phyloP scores from a whole-genome alignment of 2,329 filamentous ascomycete genomes.

The Apiospora sp. region DNA sequence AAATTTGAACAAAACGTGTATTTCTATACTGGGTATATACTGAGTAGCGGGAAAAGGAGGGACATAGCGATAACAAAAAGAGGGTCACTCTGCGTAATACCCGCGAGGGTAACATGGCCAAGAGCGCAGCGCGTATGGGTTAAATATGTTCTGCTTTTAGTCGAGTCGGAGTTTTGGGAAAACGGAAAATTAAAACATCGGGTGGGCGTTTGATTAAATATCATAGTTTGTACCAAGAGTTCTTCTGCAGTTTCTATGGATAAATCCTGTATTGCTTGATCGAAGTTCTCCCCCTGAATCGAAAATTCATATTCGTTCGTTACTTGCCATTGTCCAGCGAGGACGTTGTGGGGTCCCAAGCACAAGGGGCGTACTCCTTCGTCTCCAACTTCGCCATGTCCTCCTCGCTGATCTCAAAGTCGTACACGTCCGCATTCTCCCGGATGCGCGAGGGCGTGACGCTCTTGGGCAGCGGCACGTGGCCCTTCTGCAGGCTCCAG shows the following conservation, averaged over 20 bases:
- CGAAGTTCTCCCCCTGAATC: not conserved
- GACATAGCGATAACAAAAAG: not conserved
- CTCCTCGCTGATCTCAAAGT: conserved; percentile 62
- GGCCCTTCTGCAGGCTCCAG: conserved; percentile 83
- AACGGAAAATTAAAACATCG: not conserved
- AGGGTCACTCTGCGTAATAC: not conserved
- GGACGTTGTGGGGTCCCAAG: conserved; percentile 63
- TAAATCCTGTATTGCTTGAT: not conserved
- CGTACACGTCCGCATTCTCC: conserved; percentile 66
- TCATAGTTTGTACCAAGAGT: not conserved
- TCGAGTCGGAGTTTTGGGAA: not conserved
- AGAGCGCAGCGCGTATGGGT: not conserved
- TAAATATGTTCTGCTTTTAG: not conserved
- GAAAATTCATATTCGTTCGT: not conserved
- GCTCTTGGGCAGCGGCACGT: conserved; percentile 77
- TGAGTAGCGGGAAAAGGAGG: not conserved
- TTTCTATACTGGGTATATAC: not conserved
- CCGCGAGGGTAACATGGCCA: not conserved
- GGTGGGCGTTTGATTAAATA: not conserved
- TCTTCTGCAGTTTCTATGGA: not conserved
- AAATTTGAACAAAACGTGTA: not conserved
- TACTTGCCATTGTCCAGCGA: conserved; percentile 47
- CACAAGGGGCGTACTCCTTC: conserved; percentile 60
- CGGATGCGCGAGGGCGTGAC: conserved; percentile 71
- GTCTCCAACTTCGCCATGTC: conserved; percentile 60